Conservation (phyloP, 441 rosid species). For the Aquilaria agallochum region DNA sequence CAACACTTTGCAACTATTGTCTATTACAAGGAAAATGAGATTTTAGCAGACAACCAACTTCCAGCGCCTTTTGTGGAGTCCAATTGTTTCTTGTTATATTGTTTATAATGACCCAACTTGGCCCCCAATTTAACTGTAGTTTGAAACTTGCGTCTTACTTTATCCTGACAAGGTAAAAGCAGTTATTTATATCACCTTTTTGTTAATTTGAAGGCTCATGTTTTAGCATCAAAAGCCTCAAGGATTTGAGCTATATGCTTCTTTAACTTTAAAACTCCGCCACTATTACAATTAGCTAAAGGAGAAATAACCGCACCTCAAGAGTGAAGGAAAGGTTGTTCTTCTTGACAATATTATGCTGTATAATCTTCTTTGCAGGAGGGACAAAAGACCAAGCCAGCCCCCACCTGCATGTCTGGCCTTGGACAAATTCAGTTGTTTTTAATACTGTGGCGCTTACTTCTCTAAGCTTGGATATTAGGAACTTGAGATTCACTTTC, state of each 20-base stretch:
- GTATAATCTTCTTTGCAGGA: conserved; percentile 52
- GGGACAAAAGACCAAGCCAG: conserved; percentile 93
- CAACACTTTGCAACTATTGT: background rate
- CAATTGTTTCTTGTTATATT: conserved; percentile 2
- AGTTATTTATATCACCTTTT: too few species aligned
- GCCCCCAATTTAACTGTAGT: background rate
- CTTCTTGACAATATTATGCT: conserved; percentile 41
- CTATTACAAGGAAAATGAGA: too few species aligned
- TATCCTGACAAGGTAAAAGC: too few species aligned
- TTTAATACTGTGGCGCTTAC: conserved; percentile 75
- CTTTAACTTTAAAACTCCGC: background rate
- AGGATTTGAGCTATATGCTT: too few species aligned
- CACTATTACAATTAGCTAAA: background rate
- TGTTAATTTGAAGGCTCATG: too few species aligned
- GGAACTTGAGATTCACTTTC: conserved; percentile 72
- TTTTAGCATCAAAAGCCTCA: too few species aligned
- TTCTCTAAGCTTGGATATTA: conserved; percentile 70
- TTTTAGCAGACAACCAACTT: too few species aligned
- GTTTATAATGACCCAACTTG: background rate
- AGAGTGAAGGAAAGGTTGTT: conserved; percentile 62
- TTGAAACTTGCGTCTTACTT: too few species aligned
- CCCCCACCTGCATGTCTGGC: conserved; percentile 94
- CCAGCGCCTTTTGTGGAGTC: too few species aligned
- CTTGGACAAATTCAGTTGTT: conserved; percentile 93
- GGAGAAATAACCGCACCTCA: conserved; percentile 46